Evolutionary conservation across 139 green algal genomes (phyloP).

Genomic region (Pseudopediastrum boryanum): DNA sequence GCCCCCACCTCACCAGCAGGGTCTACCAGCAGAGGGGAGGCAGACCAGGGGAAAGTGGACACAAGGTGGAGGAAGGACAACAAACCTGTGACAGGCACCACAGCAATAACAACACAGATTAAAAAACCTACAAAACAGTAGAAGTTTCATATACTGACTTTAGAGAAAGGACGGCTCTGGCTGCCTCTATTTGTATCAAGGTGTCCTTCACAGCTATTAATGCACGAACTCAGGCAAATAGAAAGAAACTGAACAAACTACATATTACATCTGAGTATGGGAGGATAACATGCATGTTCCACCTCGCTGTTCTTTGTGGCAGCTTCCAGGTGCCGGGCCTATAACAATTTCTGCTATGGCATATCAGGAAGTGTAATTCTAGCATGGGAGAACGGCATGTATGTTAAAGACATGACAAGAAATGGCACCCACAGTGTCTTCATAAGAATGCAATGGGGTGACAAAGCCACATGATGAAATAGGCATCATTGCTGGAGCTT

Average conservation of each 20-base stretch:
- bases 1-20: conserved; percentile 49
- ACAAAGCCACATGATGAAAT: no score
- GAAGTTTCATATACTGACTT: not conserved
- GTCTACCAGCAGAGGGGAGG: conserved; percentile 71
- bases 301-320: no score
- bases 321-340: no score
- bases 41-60: conserved; percentile 61
- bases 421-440: no score
- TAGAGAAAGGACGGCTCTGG: not conserved
- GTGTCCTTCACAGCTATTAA: not conserved
- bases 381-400: no score
- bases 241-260: not conserved
- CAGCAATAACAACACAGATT: not conserved
- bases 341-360: no score
- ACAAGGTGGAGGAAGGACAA: conserved; percentile 78
- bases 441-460: no score
- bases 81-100: conserved; percentile 54
- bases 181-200: not conserved
- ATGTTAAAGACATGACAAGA: no score
- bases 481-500: no score
- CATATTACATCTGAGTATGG: not conserved
- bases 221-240: not conserved
- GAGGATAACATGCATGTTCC: not conserved
- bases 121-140: not conserved
- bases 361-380: no score